phyloP scores from a whole-genome alignment of 192 early-diverging fungal genomes.

The Cladochytrium replicatum region DNA sequence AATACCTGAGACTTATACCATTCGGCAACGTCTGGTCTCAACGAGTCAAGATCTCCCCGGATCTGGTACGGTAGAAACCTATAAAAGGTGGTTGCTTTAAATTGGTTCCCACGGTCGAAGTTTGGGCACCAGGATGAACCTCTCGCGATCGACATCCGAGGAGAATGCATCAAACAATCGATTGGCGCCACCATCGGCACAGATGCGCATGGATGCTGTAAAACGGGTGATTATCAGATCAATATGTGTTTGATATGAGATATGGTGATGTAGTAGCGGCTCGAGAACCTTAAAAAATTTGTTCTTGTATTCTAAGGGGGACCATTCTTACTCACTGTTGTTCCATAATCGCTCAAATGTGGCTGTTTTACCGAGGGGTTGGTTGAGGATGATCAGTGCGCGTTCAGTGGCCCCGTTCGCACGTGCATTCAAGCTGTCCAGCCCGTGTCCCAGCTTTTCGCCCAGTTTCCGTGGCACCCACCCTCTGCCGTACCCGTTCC shows the following conservation, averaged over 20 bases:
- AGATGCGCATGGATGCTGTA: constrained; percentile 49
- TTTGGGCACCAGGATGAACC: constrained; percentile 10
- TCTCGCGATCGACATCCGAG: constrained; percentile 26
- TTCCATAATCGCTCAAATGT: constrained; percentile 19
- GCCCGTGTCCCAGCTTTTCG: no score
- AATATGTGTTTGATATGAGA: background rate
- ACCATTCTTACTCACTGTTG: constrained; percentile 3
- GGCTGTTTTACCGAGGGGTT: constrained; percentile 34
- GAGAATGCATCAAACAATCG: constrained; percentile 60
- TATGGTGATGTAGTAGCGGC: constrained; percentile 12
- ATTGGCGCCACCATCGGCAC: constrained; percentile 89
- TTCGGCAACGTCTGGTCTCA: constrained; percentile 41
- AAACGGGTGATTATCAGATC: constrained; percentile 1
- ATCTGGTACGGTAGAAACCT: constrained; percentile 72
- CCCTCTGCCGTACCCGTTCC: no score
- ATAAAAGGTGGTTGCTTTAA: constrained; percentile 1
- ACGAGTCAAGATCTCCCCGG: constrained; percentile 80
- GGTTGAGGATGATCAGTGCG: constrained; percentile 66
- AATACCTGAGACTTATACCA: constrained; percentile 56
- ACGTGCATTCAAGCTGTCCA: no score
- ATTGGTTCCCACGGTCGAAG: constrained; percentile 1
- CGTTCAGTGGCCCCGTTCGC: no score
- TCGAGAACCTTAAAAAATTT: constrained; percentile 31
- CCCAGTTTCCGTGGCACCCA: no score
- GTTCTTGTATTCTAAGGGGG: constrained; percentile 10